phyloP scores from a whole-genome alignment of 73 alveolate genomes.

The Paramecium caudatum region DNA sequence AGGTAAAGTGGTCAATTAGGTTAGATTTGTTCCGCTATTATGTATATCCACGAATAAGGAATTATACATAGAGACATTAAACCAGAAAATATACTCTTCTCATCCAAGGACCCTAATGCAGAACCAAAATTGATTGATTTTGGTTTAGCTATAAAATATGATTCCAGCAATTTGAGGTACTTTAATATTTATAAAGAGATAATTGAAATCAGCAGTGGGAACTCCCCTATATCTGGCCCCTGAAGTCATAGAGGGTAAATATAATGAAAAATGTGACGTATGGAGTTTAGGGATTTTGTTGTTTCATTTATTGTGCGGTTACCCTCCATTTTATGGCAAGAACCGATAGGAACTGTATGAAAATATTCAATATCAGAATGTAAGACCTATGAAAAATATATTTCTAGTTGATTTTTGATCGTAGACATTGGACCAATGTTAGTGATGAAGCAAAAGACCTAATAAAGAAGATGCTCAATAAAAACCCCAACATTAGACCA shows the following conservation, averaged over 20 bases:
- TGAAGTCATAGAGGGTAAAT: slow-evolving; percentile 95
- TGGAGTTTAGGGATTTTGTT: slow-evolving; percentile 96
- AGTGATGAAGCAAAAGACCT: slow-evolving; percentile 91
- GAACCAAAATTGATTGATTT: slow-evolving; percentile 96
- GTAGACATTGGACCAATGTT: slow-evolving; percentile 65
- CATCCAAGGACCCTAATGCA: slow-evolving; percentile 81
- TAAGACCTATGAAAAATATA: background rate
- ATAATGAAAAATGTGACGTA: slow-evolving; percentile 94
- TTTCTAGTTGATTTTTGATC: slow-evolving; percentile 4
- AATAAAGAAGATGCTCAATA: slow-evolving; percentile 87
- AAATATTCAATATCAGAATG: slow-evolving; percentile 76
- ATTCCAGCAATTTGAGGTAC: slow-evolving; percentile 81
- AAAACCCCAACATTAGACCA: slow-evolving; percentile 88
- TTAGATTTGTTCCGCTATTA: slow-evolving; percentile 84
- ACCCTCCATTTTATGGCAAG: slow-evolving; percentile 96
- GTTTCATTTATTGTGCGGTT: slow-evolving; percentile 91
- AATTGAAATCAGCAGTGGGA: slow-evolving; percentile 94
- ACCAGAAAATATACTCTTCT: slow-evolving; percentile 97
- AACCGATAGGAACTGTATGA: slow-evolving; percentile 87
- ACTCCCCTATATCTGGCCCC: slow-evolving; percentile 98
- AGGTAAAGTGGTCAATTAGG: slow-evolving; percentile 18
- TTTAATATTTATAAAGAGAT: slow-evolving; percentile 69
- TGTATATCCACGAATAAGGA: slow-evolving; percentile 93
- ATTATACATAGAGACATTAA: slow-evolving; percentile 97
- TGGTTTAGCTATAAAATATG: slow-evolving; percentile 89